Base-by-base conservation (phyloP, 1,139 yeast species). In the Taiozyma sp. region DNA sequence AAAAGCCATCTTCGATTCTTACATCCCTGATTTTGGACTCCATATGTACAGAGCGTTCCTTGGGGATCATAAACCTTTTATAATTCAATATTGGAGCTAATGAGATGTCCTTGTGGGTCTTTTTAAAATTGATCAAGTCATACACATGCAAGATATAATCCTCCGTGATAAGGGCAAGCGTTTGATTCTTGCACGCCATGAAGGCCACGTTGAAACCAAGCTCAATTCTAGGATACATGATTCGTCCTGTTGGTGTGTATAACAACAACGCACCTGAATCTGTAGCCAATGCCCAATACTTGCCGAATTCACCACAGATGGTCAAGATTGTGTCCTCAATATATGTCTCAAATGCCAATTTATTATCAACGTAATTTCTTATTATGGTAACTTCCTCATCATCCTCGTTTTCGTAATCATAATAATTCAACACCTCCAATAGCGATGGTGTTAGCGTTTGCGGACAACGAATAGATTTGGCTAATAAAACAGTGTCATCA, bases 211-310 rank as follows among this genome's bases (percentile, higher is more conserved):
- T 83, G 43, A 64, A 76, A 27, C 79, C 96, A 61, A 79, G 66
- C 70, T 78, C 86, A 19, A 83, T 65, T n/a, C 74, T 65, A 2
- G 87, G 84, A 49, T 72, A 65, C 0, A 73, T 56, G 34, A 70
- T 69, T 27, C 74, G 64, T 1, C 96, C 96, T 3, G 78, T 73
- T 0, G 84, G 79, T 4, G 81, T 75, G 1, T 87, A 71, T 53
- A 91, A 71, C 60, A 83, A 80, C 4, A 81, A 57, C 1, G 80
- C 72, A 0, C 90, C 89, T 40, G 74, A 72, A 32, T 88, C 88
- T 1, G 93, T 81, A 1, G 84, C 79, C 43, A 89, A 64, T n/a
- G 74, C 79, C 74, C 79, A 65, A 50, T 43, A 60, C 47, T 53
- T 58, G 22, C 47, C 53, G 13, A 8, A 48, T 19, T 50, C 70